Percentiles rank a stretch among this genome's conserved stretches.
phyloP scores from a whole-genome alignment of 805 yeast species.

The Candida nemodendra region DNA sequence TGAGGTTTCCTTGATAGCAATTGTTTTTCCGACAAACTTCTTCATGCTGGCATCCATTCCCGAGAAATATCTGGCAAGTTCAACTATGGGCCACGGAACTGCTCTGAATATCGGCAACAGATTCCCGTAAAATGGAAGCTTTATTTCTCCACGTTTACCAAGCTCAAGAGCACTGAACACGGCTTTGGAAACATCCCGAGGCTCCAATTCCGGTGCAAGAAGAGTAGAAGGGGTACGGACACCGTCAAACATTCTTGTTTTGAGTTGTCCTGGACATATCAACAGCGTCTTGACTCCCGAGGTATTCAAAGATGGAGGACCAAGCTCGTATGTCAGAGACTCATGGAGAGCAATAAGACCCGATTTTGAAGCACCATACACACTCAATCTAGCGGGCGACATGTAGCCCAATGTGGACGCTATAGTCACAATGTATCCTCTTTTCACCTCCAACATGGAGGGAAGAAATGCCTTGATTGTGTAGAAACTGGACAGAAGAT shows the following conservation, averaged over 20 bases:
- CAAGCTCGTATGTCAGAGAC: slow-evolving; percentile 68
- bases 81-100: slow-evolving; percentile 68
- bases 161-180: slow-evolving; percentile 54
- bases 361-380: slow-evolving; percentile 89
- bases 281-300: slow-evolving; percentile 68
- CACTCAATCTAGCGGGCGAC: slow-evolving; percentile 76
- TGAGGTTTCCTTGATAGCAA: slow-evolving; percentile 17
- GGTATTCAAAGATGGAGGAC: slow-evolving; percentile 44
- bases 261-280: slow-evolving; percentile 85
- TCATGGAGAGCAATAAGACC: slow-evolving; percentile 85
- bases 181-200: slow-evolving; percentile 57
- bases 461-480: slow-evolving; percentile 73
- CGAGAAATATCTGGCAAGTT: slow-evolving; percentile 51
- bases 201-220: slow-evolving; percentile 82
- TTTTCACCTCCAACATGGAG: slow-evolving; percentile 52
- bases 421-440: slow-evolving; percentile 79
- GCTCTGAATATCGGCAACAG: slow-evolving; percentile 69
- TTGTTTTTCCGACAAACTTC: slow-evolving; percentile 28
- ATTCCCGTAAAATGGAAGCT: slow-evolving; percentile 73
- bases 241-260: slow-evolving; percentile 69
- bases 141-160: slow-evolving; percentile 69
- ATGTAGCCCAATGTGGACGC: slow-evolving; percentile 84
- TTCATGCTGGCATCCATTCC: slow-evolving; percentile 61
- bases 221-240: slow-evolving; percentile 71
- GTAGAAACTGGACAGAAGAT: slow-evolving; percentile 67